Base-by-base conservation (phyloP, 441 rosid species). In the Hura crepitans region DNA sequence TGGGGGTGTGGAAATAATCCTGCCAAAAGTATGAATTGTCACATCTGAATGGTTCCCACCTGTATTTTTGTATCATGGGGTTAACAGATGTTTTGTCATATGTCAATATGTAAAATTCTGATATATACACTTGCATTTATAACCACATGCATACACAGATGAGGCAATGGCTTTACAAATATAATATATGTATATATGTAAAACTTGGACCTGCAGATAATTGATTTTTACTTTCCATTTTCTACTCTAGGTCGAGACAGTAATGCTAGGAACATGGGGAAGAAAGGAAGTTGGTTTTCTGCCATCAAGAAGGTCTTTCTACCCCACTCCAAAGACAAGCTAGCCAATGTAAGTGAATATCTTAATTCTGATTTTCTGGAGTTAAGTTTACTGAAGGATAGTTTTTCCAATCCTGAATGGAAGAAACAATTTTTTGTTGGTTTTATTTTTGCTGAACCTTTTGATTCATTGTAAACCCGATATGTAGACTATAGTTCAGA, bases 201-300 rank as follows among this genome's bases (percentile, higher is more conserved):
- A 2, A 49, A 30, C 53, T 65, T 61, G 68, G 68, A 61, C 27
- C 65, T 69, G 77, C 76, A 53, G 63, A 51, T 22, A 9, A 17
- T 63, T 69, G 47, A 72, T 35, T 66, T 53, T 7, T 56, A 46
- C 25, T 25, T 58, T 37, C 65, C 39, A 45, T 43, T 62, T 78
- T 39, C 6, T 11, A 43, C 68, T 71, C 49, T 77, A 83, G 87
- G 81, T 81, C 62, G 72, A 64, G 69, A 81, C 57, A 76, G 89
- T 85, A 80, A 86, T 89, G 89, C 87, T 85, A 23, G 82, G 70
- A 80, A 78, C 66, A 93, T 93, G 98, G 93, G 96, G 73, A 93
- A 91, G 92, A 88, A 85, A 81, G 93, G 95, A 65, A 86, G 91
- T 75, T 93, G 96, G 98, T 84, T 91, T 85, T 84, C 96, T 67